Conservation (phyloP, 306 rosid species). For the Herpetospermum pedunculosum region DNA sequence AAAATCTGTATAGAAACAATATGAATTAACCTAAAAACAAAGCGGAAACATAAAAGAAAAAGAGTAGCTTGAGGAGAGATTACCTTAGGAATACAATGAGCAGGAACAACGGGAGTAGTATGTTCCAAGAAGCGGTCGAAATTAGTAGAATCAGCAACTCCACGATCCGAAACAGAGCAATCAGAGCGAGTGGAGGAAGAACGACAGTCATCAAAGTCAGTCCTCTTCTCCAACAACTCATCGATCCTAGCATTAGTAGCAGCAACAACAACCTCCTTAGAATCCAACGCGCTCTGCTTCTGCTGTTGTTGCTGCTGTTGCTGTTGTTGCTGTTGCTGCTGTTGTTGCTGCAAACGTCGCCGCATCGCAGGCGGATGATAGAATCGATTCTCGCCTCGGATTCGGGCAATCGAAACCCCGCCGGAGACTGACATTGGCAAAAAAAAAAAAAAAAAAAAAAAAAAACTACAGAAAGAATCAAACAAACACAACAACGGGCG, state of each 20-base stretch:
- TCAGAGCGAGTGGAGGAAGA: slow-evolving; percentile 30
- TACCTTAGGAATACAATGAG: slow-evolving; percentile 58
- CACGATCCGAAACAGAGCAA: slow-evolving; percentile 54
- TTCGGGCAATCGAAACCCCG: slow-evolving; percentile 49
- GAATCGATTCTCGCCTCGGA: slow-evolving; percentile 68
- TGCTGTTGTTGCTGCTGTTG: slow-evolving; percentile 9
- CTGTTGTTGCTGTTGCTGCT: not conserved
- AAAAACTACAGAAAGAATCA: not conserved
- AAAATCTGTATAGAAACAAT: not conserved
- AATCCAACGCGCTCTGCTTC: slow-evolving; percentile 13
- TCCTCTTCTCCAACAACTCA: slow-evolving; percentile 37
- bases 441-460: too few species aligned
- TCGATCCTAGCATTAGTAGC: slow-evolving; percentile 14
- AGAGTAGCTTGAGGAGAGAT: not conserved
- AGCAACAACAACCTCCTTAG: slow-evolving; percentile 16
- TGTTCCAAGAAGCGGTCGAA: slow-evolving; percentile 73
- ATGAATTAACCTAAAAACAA: not conserved
- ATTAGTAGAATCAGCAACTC: slow-evolving; percentile 40
- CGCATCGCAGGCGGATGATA: slow-evolving; percentile 79
- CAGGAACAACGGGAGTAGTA: slow-evolving; percentile 54
- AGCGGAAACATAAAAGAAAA: not conserved
- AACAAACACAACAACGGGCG: not conserved
- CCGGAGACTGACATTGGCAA: slow-evolving; percentile 67
- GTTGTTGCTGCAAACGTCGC: slow-evolving; percentile 33
- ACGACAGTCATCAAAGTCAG: slow-evolving; percentile 35